These are phyloP conservation scores for Alternaria panax DNA, from an alignment of 2,329 filamentous ascomycete species.

Conservation along the genomic window DNA sequence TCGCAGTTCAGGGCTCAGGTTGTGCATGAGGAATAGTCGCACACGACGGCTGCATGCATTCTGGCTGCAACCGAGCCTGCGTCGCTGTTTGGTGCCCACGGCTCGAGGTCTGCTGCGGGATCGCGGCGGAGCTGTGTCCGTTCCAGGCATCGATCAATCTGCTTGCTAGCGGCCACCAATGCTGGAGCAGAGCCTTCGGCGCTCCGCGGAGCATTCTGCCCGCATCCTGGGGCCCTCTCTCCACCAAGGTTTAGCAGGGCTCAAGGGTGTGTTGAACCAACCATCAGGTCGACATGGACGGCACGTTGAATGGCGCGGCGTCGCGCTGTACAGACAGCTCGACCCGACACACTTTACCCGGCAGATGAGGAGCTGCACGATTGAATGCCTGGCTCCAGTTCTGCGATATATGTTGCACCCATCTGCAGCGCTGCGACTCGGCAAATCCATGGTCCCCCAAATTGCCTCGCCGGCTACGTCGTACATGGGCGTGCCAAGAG, in stretches of 20 bases:
- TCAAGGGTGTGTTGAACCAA: not conserved
- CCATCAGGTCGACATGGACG: constrained; percentile 1
- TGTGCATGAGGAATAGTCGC: constrained; percentile 14
- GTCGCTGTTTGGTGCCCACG: constrained; percentile 18
- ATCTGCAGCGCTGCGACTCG: constrained; percentile 17
- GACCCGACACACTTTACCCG: constrained; percentile 14
- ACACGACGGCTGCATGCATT: constrained; percentile 24
- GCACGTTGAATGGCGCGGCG: not conserved
- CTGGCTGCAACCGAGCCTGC: constrained; percentile 17
- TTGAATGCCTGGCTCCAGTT: constrained; percentile 1
- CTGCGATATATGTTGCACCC: constrained; percentile 16
- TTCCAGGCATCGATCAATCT: not conserved
- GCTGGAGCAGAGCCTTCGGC: constrained; percentile 13
- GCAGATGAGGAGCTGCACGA: constrained; percentile 12
- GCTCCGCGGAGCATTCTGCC: constrained; percentile 14
- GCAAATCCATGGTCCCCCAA: constrained; percentile 20
- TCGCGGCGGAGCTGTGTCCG: not conserved
- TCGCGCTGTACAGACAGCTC: not conserved
- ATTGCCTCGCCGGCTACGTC: constrained; percentile 15
- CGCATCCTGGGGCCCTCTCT: constrained; percentile 6
- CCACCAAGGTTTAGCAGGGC: not conserved
- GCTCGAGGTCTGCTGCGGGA: constrained; percentile 20
- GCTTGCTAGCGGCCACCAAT: constrained; percentile 19
- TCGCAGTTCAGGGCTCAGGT: constrained; percentile 7
- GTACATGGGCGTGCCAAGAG: constrained; percentile 14